A percentile compares a stretch with the other conserved stretches of the same genome.
Conservation (phyloP, 2,329 filamentous ascomycete genomes). For the Ophiostoma triangulosporum region DNA sequence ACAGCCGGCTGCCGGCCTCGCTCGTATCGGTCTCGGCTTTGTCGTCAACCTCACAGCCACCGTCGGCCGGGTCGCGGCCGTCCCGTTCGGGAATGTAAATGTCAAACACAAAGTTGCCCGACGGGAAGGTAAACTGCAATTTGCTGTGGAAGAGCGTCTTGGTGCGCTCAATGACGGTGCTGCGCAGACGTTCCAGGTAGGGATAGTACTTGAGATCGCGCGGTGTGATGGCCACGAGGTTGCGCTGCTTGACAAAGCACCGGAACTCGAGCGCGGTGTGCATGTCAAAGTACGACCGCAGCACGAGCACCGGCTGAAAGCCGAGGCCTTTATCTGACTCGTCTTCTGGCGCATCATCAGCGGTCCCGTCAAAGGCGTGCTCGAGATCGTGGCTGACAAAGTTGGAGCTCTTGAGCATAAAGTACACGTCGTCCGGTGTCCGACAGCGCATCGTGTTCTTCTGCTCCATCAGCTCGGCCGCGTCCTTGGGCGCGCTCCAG, state of each 20-base stretch:
- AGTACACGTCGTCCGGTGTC: constrained; percentile 79
- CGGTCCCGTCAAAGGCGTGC: constrained; percentile 65
- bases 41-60: constrained; percentile 25
- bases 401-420: constrained; percentile 85
- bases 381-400: constrained; percentile 91
- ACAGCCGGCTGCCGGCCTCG: constrained; percentile 37
- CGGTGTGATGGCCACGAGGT: constrained; percentile 72
- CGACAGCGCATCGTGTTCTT: constrained; percentile 86
- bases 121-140: constrained; percentile 66
- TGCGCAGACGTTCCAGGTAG: constrained; percentile 55
- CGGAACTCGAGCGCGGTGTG: constrained; percentile 90
- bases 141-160: constrained; percentile 63
- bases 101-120: constrained; percentile 77
- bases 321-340: no score
- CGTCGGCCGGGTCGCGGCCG: constrained; percentile 9
- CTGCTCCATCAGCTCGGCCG: constrained; percentile 75
- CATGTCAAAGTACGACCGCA: constrained; percentile 76
- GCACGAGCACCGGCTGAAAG: constrained; percentile 66
- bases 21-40: constrained; percentile 29
- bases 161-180: constrained; percentile 54
- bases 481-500: constrained; percentile 95
- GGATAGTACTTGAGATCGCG: constrained; percentile 83
- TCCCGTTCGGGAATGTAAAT: constrained; percentile 68
- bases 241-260: constrained; percentile 78
- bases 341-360: neutral